Evolutionary conservation across 345 rosid species (phyloP), one percentile per base, ranked within the genome.

Genomic region (Fremontodendron californicum): DNA sequence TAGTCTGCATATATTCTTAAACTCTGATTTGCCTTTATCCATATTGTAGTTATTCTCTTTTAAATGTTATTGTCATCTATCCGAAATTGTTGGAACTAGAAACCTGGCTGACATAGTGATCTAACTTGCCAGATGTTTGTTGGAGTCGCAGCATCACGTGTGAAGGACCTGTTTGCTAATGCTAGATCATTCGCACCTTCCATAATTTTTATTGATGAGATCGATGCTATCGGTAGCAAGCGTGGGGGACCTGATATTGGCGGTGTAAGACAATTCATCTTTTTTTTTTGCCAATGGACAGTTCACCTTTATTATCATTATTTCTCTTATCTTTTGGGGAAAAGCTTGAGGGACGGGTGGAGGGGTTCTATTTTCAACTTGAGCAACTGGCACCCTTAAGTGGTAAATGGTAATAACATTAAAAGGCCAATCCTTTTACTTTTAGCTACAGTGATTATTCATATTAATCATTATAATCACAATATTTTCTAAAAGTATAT

Each of bases 101-200:
- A 79, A 75, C 16, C 45, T 79, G 42, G 71, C 81, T 82, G 68
- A 75, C 79, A 46, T 46, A 39, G 43, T 37, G 15, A 49, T 48
- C 73, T 75, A 73, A 40, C 70, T 65, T 80, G 75, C 39, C 85
- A 95, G 99, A 95, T 95, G 99, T 95, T 95, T 88, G 98, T 91
- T 81, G 99, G 99, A 6, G 97, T 95, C 72, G 97, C 99, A 43
- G 97, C 99, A 83, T 95, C 99, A 78, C 99, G 99, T 79, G 99
- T 95, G 37, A 95, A 93, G 85, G 99, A 95, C 86, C 96, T 95
- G 73, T 95, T 95, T 85, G 86, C 90, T 71, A 95, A 90, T 82
- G 91, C 99, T 65, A 88, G 99, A 75, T 95, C 99, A 58, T 91
- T 83, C 86, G 89, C 98, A 18, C 99, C 99, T 79, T 93, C 97